Conservation (phyloP, 176 grass and related monocot genomes). For the Zizania latifolia region DNA sequence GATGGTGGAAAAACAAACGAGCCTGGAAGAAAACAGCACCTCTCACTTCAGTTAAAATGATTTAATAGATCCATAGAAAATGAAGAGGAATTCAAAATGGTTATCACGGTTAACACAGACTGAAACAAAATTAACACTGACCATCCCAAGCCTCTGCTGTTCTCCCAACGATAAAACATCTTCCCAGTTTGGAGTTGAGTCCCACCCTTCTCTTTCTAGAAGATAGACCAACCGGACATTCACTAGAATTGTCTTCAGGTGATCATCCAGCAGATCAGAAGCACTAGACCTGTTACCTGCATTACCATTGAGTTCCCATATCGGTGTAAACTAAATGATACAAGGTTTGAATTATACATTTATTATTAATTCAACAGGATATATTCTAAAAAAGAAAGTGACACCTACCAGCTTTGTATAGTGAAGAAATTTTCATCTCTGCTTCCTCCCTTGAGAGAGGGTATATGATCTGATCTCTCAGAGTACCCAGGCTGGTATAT, state of each 20-base stretch:
- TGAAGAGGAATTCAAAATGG: background rate
- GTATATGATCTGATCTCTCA: too few species aligned
- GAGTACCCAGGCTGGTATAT: too few species aligned
- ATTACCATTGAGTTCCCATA: background rate
- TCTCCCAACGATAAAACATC: slow-evolving; percentile 88
- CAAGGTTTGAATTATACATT: background rate
- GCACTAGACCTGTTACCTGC: slow-evolving; percentile 42
- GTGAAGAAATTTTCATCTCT: slow-evolving; percentile 44
- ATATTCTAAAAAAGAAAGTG: background rate
- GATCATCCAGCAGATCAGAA: slow-evolving; percentile 63
- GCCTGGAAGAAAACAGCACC: slow-evolving; percentile 52
- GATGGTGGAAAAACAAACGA: slow-evolving; percentile 87
- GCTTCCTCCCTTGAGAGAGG: slow-evolving; percentile 82
- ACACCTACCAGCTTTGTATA: slow-evolving; percentile 44
- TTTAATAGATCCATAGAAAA: background rate
- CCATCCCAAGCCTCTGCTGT: slow-evolving; percentile 97
- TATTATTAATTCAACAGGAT: background rate
- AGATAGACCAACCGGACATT: slow-evolving; percentile 86
- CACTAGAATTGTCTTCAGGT: slow-evolving; percentile 75
- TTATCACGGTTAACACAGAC: background rate
- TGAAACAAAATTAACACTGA: slow-evolving; percentile 30
- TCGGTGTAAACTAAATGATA: background rate
- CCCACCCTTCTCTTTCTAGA: slow-evolving; percentile 95
- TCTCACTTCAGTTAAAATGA: background rate
- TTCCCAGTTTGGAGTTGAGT: slow-evolving; percentile 91